Evolutionary conservation across 495 filamentous ascomycete species (phyloP).

Genomic region (Acidomyces sp.): DNA sequence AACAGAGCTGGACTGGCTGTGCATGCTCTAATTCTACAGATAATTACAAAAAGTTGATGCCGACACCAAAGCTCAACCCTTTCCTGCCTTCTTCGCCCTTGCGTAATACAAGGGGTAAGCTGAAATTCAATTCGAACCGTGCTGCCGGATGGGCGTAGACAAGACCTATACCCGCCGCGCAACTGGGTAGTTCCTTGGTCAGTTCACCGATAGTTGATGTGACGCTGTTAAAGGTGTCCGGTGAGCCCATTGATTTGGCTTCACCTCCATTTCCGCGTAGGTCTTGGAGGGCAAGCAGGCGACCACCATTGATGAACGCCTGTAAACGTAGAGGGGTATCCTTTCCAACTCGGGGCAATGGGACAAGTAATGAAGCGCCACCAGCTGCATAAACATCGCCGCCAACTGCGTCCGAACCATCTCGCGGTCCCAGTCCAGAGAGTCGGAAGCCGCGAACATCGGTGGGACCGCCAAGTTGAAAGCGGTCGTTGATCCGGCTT

Average conservation of each 20-base stretch:
- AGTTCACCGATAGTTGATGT: conserved; percentile 48
- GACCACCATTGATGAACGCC: conserved; percentile 79
- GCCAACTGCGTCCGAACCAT: conserved; percentile 71
- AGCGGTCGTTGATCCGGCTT: conserved; percentile 83
- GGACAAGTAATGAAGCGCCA: conserved; percentile 69
- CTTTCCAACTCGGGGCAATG: conserved; percentile 62
- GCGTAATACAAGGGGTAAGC: conserved; percentile 67
- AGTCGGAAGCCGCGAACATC: conserved; percentile 90
- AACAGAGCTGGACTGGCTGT: too few relatives aligned
- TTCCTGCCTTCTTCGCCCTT: conserved; percentile 77
- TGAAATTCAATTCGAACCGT: conserved; percentile 90
- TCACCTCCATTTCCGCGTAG: conserved; percentile 28
- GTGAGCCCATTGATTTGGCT: conserved; percentile 37
- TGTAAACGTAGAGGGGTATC: conserved; percentile 81
- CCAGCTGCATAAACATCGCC: conserved; percentile 86
- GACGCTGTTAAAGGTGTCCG: conserved; percentile 42
- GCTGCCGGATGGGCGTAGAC: conserved; percentile 90
- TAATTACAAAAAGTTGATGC: conserved; percentile 89
- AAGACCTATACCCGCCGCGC: conserved; percentile 75
- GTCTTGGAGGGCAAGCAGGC: conserved; percentile 62
- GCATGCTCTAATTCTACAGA: too few relatives aligned
- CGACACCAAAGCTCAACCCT: conserved; percentile 83
- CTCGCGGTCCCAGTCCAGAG: conserved; percentile 73
- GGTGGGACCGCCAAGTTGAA: conserved; percentile 85
- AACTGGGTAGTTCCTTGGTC: conserved; percentile 62